Evolutionary conservation across 192 early-diverging fungal genomes (phyloP).

Genomic region (Lobosporangium transversale): DNA sequence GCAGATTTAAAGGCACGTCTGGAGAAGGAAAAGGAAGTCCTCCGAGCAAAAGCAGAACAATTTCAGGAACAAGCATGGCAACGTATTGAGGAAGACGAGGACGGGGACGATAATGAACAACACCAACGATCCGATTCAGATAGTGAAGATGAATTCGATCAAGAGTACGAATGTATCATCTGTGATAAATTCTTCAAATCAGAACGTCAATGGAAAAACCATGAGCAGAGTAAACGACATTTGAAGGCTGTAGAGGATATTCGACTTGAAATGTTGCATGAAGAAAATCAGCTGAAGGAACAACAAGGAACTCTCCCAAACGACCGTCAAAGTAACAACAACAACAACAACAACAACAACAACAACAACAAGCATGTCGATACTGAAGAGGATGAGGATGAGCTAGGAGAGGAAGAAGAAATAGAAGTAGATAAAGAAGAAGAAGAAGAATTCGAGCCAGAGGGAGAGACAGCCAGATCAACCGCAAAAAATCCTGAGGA

Average conservation of each 20-base stretch:
- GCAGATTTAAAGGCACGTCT: slow-evolving; percentile 69
- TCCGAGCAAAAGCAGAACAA: slow-evolving; percentile 57
- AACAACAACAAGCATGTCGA: too few species aligned
- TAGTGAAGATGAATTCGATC: slow-evolving; percentile 58
- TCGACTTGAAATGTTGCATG: slow-evolving; percentile 77
- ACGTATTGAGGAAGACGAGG: slow-evolving; percentile 56
- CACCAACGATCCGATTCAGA: too few species aligned
- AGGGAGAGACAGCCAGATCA: too few species aligned
- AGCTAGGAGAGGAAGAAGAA: slow-evolving; percentile 18
- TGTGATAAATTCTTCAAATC: slow-evolving; percentile 92
- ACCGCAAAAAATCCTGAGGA: not conserved
- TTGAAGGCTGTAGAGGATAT: slow-evolving; percentile 80
- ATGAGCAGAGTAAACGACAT: slow-evolving; percentile 91
- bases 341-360: too few species aligned
- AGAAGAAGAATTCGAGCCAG: slow-evolving; percentile 29
- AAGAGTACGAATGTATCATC: slow-evolving; percentile 83
- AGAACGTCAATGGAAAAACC: slow-evolving; percentile 81
- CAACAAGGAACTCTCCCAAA: not conserved
- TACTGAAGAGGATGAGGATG: slow-evolving; percentile 11
- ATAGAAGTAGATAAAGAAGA: slow-evolving; percentile 43
- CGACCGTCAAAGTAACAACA: too few species aligned
- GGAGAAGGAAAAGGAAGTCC: slow-evolving; percentile 65
- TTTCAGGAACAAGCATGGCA: slow-evolving; percentile 84
- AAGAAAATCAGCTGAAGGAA: slow-evolving; percentile 59
- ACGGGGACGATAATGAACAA: slow-evolving; percentile 7